phyloP scores from a whole-genome alignment of 1,139 yeast species.

The Geotrichum klebahnii region DNA sequence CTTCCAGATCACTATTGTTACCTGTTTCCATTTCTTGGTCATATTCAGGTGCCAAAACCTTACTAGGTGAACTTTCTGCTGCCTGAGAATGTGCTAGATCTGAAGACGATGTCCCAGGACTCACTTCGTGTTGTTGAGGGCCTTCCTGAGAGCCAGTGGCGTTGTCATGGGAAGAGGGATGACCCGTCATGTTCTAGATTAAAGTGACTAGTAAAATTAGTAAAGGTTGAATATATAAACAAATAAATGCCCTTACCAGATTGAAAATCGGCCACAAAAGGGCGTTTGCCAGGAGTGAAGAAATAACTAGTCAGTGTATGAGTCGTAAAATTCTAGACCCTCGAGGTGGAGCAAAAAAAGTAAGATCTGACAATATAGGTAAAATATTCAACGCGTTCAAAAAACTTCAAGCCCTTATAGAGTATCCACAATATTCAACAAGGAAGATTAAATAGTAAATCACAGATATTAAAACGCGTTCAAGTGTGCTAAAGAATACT shows the following conservation, averaged over 20 bases:
- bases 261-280: conserved; percentile 2
- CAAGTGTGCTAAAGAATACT: background rate
- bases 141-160: conserved; percentile 16
- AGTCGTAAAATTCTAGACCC: background rate
- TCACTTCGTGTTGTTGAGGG: conserved; percentile 8
- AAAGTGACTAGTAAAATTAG: background rate
- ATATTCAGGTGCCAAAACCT: background rate
- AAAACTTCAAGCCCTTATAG: too few species aligned
- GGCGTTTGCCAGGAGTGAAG: conserved; percentile 2
- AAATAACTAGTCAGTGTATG: background rate
- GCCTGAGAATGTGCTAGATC: background rate
- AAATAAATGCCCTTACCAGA: conserved; percentile 10
- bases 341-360: background rate
- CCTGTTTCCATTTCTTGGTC: background rate
- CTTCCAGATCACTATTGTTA: conserved; percentile 1
- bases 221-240: background rate
- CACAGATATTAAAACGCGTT: background rate
- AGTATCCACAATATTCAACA: too few species aligned
- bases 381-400: background rate
- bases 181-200: conserved; percentile 18
- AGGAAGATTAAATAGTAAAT: too few species aligned
- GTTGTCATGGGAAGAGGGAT: conserved; percentile 13
- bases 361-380: background rate
- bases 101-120: conserved; percentile 1
- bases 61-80: background rate